Evolutionary conservation across 192 early-diverging fungal species (phyloP).

Genomic region (Rhizoclosmatium sp.): DNA sequence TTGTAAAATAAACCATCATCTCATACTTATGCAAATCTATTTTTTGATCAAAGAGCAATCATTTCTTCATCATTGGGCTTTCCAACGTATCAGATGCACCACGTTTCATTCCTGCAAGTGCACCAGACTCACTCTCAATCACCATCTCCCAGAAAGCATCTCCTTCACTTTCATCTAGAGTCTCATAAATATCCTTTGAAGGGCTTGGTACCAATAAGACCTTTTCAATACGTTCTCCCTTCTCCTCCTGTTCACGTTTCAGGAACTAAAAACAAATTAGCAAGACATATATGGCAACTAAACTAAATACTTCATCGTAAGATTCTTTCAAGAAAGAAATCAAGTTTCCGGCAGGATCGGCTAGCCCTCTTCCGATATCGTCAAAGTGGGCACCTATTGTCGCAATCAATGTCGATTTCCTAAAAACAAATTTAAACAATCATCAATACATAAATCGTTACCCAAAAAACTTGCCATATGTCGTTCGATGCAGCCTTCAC

Average conservation of each 20-base stretch:
- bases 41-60: too few species aligned
- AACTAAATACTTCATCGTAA: background rate
- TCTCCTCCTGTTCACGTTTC: background rate
- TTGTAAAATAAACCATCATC: background rate
- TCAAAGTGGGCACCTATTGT: background rate
- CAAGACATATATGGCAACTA: background rate
- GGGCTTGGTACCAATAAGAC: background rate
- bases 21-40: too few species aligned
- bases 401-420: background rate
- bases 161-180: background rate
- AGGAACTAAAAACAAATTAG: background rate
- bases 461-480: background rate
- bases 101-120: background rate
- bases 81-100: background rate
- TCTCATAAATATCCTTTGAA: background rate
- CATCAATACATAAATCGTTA: background rate
- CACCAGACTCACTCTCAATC: background rate
- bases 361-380: background rate
- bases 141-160: background rate
- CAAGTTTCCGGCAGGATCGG: background rate
- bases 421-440: background rate
- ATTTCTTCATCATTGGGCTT: too few species aligned
- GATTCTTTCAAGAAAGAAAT: background rate
- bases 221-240: background rate
- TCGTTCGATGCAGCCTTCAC: background rate